phyloP scores from a whole-genome alignment of 2,329 filamentous ascomycete genomes.

The Dactylellina haptotyla region DNA sequence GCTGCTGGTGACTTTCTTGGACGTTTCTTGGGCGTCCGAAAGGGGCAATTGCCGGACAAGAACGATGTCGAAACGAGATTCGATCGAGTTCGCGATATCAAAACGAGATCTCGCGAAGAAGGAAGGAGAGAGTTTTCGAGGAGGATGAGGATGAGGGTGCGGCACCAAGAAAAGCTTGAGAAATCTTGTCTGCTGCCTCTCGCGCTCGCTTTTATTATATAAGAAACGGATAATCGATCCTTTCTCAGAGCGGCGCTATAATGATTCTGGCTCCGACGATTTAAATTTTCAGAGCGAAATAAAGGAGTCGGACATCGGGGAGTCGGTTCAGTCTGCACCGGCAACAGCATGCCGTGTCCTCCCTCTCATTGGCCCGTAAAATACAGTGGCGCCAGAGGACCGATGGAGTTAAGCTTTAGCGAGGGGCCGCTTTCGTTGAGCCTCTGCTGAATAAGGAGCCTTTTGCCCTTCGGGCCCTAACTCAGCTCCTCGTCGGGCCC shows the following conservation, averaged over 20 bases:
- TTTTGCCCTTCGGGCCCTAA: constrained; percentile 9
- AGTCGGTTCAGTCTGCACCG: constrained; percentile 9
- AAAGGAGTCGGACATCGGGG: constrained; percentile 26
- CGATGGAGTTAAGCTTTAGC: constrained; percentile 38
- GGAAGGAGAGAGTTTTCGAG: no score
- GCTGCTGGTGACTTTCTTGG: no score
- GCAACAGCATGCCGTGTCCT: not conserved
- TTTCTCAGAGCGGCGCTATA: not conserved
- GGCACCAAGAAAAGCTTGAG: not conserved
- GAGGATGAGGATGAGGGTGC: not conserved
- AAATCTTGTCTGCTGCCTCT: not conserved
- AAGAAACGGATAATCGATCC: constrained; percentile 7
- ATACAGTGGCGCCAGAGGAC: constrained; percentile 7
- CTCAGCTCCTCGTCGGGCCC: constrained; percentile 19
- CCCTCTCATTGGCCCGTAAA: constrained; percentile 7
- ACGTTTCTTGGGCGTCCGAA: constrained; percentile 7
- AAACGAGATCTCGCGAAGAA: no score
- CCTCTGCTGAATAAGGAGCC: constrained; percentile 39
- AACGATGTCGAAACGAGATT: not conserved
- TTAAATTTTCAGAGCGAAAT: constrained; percentile 17
- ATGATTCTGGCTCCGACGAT: not conserved
- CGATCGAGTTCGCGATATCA: no score
- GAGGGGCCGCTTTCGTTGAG: constrained; percentile 29
- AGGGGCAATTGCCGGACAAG: constrained; percentile 12
- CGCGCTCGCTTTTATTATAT: constrained; percentile 6